phyloP scores from a whole-genome alignment of 1,139 yeast genomes.

The Taphrina deformans region DNA sequence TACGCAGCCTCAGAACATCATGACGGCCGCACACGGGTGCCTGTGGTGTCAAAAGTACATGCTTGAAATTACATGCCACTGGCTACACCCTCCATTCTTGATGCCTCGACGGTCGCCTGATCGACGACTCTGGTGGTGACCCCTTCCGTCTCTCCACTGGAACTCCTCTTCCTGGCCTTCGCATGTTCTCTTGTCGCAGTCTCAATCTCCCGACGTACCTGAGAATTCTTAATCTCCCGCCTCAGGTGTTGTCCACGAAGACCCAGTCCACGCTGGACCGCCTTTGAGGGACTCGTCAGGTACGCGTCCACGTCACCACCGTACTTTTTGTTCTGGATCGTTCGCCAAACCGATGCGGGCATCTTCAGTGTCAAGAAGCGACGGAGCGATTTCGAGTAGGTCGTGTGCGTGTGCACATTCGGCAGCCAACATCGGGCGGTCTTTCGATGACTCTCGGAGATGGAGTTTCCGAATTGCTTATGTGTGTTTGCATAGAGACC shows the following conservation, averaged over 20 bases:
- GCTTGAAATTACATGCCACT: slow-evolving; percentile 20
- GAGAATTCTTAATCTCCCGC: neutral
- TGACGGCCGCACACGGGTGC: too few species aligned
- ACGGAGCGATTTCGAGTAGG: slow-evolving; percentile 81
- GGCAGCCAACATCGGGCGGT: slow-evolving; percentile 76
- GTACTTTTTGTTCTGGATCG: slow-evolving; percentile 8
- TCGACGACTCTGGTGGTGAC: neutral
- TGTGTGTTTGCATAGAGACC: slow-evolving; percentile 89
- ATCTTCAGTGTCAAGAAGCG: slow-evolving; percentile 58
- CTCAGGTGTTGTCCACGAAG: slow-evolving; percentile 8
- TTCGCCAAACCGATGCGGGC: slow-evolving; percentile 45
- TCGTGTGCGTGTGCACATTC: slow-evolving; percentile 67
- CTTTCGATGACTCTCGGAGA: slow-evolving; percentile 77
- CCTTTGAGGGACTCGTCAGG: slow-evolving; percentile 9
- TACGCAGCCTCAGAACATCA: too few species aligned
- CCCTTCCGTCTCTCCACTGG: neutral
- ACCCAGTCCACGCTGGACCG: slow-evolving; percentile 5
- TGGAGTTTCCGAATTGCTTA: slow-evolving; percentile 70
- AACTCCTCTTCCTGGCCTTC: neutral
- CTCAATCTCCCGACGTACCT: neutral
- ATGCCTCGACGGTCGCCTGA: neutral
- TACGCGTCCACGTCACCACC: slow-evolving; percentile 21
- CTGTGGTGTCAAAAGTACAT: too few species aligned
- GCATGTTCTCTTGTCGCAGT: neutral
- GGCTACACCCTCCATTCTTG: slow-evolving; percentile 16